phyloP scores from a whole-genome alignment of 352 stramenopile species.

The Globisporangium barbulae region DNA sequence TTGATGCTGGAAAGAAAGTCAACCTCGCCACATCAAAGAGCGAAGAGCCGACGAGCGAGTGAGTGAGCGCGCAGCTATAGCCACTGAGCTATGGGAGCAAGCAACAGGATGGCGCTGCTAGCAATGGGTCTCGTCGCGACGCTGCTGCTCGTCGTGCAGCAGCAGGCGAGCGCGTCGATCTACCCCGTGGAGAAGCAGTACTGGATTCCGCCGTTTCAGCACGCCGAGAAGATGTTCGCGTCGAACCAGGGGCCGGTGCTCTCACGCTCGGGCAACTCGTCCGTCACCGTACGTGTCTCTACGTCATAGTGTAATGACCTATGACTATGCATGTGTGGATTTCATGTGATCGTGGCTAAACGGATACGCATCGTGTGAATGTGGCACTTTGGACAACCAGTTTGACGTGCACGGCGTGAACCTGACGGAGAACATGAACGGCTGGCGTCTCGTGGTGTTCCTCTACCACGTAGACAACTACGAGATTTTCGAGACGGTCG shows the following conservation, averaged over 20 bases:
- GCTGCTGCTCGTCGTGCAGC: neutral
- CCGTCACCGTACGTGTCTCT: constrained; percentile 38
- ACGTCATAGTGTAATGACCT: neutral
- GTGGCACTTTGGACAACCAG: constrained; percentile 15
- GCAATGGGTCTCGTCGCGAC: neutral
- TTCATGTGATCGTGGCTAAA: neutral
- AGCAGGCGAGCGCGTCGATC: constrained; percentile 40
- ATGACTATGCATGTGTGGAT: neutral
- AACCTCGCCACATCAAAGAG: neutral
- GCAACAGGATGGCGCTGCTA: neutral
- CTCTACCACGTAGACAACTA: constrained; percentile 81
- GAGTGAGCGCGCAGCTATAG: neutral
- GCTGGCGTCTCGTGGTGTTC: constrained; percentile 75
- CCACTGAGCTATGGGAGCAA: neutral
- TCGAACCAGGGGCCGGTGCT: constrained; percentile 68
- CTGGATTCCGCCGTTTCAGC: constrained; percentile 80
- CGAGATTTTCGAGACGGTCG: constrained; percentile 52
- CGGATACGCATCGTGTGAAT: no score
- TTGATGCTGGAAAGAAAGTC: constrained; percentile 11
- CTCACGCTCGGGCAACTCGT: constrained; percentile 57
- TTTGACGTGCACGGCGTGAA: constrained; percentile 70
- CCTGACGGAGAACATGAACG: constrained; percentile 60
- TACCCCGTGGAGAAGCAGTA: constrained; percentile 67
- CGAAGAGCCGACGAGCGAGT: neutral
- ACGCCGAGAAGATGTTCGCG: constrained; percentile 85